Base-by-base conservation (phyloP, 306 rosid species). In the Quercus variabilis region DNA sequence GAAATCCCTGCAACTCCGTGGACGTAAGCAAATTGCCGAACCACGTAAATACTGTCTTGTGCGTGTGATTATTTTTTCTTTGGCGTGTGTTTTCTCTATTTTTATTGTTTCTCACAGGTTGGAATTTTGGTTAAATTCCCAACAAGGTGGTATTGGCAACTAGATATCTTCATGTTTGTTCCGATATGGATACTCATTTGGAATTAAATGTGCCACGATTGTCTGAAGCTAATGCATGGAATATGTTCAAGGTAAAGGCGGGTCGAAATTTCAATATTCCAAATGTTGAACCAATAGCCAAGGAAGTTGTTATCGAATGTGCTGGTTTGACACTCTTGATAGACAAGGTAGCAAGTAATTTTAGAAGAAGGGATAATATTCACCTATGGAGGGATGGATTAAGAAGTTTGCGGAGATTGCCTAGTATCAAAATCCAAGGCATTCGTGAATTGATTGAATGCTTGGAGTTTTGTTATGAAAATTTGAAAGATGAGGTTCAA, bases 301-400 rank as follows among this genome's bases (percentile, higher is more conserved):
- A 55, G 19, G 74, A 19, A 52, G 83, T 83, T 14, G 80, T 73
- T 17, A 65, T 46, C 5, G 76, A 72, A 54, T 80, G 84, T 57
- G 74, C 74, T 77, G 6, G 82, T 58, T 81, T 84, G 57, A 84
- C 87, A 6, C 74, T 84, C 15, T 81, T 84, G 9, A 67, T 84
- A 55, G 19, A 80, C 26, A 33, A 10, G 13, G 77, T 84, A 46
- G 82, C 84, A 76, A 59, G 60, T n/a, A 79, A 76, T 65, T 84
- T 84, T 15, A 80, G 69, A 75, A 57, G 68, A 73, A 65, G 20
- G 68, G 17, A 8, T 59, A 54, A 69, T 69, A 9, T 31, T 55
- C 38, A 76, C 81, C 52, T 84, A 0, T 46, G 84, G 87, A n/a
- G 26, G 30, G 72, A 15, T 0, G 87, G 79, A 28, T 78, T 84